Percentiles rank a stretch among this genome's conserved stretches.
Evolutionary conservation across 2,329 filamentous ascomycete genomes (phyloP).

Genomic region (Sclerotinia minor): DNA sequence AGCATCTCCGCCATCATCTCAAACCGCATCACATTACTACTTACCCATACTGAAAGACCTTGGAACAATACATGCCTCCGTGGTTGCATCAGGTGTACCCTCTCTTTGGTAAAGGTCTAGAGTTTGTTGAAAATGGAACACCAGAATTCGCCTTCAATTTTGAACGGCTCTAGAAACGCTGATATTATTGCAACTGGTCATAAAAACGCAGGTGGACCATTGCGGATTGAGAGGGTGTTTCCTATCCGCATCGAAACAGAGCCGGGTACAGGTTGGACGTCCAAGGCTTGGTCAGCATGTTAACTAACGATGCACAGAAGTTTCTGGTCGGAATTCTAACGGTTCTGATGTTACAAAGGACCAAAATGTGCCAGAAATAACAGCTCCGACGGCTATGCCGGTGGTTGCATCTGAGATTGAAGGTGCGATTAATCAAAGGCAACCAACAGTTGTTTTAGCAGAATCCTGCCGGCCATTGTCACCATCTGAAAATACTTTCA

Average conservation of each 20-base stretch:
- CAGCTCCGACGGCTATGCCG: neutral
- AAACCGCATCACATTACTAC: neutral
- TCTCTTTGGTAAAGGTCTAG: neutral
- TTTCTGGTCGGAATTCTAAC: no score
- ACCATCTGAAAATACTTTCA: slow-evolving; percentile 2
- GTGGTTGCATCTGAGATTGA: neutral
- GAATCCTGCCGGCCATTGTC: slow-evolving; percentile 2
- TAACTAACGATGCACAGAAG: slow-evolving; percentile 1
- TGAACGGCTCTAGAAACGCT: neutral
- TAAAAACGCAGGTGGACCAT: neutral
- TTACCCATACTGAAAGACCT: neutral
- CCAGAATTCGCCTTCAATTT: neutral
- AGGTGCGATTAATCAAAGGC: neutral
- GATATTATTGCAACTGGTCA: neutral
- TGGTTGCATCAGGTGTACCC: neutral
- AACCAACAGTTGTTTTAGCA: slow-evolving; percentile 5
- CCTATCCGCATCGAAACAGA: slow-evolving; percentile 24
- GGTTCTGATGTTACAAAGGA: neutral
- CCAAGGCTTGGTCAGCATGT: no score
- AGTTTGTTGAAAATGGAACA: neutral
- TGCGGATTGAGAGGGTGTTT: slow-evolving; percentile 22
- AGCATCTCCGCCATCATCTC: neutral
- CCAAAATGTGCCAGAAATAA: neutral
- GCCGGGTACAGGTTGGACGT: neutral
- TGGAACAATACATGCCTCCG: neutral